A percentile compares a stretch with the other conserved stretches of the same genome.
phyloP scores from a whole-genome alignment of 768 basidiomycete species.

The Russula sp. region DNA sequence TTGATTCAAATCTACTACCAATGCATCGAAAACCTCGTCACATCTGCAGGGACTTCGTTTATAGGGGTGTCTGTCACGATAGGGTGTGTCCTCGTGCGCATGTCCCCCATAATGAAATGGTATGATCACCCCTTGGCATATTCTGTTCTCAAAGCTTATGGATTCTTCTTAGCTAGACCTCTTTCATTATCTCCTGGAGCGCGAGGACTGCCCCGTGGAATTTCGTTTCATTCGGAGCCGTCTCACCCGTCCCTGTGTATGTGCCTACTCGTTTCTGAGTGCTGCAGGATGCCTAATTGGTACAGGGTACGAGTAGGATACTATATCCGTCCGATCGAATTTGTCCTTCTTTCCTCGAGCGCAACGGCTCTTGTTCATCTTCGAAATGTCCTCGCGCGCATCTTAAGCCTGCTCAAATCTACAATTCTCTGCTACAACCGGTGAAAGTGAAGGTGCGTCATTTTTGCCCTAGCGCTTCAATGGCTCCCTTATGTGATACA shows the following conservation, averaged over 20 bases:
- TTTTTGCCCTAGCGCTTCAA: neutral
- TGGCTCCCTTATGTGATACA: neutral
- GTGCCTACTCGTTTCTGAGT: neutral
- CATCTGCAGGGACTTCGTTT: constrained; percentile 11
- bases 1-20: neutral
- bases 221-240: neutral
- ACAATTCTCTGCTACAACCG: neutral
- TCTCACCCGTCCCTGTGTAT: neutral
- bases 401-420: neutral
- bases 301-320: neutral
- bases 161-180: neutral
- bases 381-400: neutral
- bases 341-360: neutral
- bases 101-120: neutral
- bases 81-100: neutral
- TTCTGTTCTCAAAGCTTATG: neutral
- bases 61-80: neutral
- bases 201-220: neutral
- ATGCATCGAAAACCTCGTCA: neutral
- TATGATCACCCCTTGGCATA: neutral
- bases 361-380: neutral
- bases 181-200: neutral
- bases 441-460: neutral
- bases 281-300: neutral
- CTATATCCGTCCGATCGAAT: neutral